Base-by-base conservation (phyloP, 2,329 filamentous ascomycete genomes). In the Sarocladium kiliense region DNA sequence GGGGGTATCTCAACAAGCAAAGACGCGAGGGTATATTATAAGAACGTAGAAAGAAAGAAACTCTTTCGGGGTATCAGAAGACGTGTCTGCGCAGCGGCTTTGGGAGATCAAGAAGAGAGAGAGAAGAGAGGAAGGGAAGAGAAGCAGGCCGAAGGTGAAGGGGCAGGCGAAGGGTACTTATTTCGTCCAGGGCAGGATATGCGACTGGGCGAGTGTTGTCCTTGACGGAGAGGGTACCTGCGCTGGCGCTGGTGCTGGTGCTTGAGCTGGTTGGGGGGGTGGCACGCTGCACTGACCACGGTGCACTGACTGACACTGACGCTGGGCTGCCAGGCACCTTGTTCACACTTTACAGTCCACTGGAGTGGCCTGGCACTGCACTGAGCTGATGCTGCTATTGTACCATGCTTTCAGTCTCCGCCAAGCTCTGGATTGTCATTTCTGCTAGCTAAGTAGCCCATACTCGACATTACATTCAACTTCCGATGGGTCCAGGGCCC, bases 1-100 rank as follows among this genome's bases (percentile, higher is more conserved):
- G 30, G 69, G 76, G 76, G 77, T 79, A 80, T 79, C 77, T 78
- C 74, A 75, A 74, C 66, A 72, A 71, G 69, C 67, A 73, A 71
- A 71, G 69, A 66, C 64, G 64, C 32, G 65, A 66, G 60, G 66
- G 67, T 69, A 71, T 70, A 68, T 71, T 72, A 72, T 64, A 62
- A 66, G 66, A 66, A 66, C 61, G 62, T 59, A 61, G 60, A 63
- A 65, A 64, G 65, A 64, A 67, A 63, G 64, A 65, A 66, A 65
- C 60, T 62, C 62, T 61, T 64, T 68, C 66, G 61, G 61, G 61
- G 63, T 60, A 60, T 58, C 63, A 67, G 64, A 62, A 63, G 62
- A 65, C 60, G 62, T 65, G 64, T 65, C 64, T 65, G 47, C 47
- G 30, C 47, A 51, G 18, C 27, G 47, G 47, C 47, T 51, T 51